Base-by-base conservation (phyloP, 768 basidiomycete genomes). In the Naganishia antarctica region DNA sequence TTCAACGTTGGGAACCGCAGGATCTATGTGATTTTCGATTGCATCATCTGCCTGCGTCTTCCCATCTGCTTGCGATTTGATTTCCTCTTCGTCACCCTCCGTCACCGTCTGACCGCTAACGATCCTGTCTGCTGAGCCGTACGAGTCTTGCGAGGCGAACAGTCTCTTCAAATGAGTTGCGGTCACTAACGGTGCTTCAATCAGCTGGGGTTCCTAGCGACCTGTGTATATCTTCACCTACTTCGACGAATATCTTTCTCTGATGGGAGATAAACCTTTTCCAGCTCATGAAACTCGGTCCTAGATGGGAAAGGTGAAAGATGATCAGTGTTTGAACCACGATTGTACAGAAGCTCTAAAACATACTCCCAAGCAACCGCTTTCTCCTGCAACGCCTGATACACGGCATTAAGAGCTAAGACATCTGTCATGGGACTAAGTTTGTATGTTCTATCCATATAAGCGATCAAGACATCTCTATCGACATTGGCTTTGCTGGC, bases 291-390 rank as follows among this genome's bases (percentile, higher is more conserved):
- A 69, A 94, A 91, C 73, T 97, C 91, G 66, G 84, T 84, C 45
- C 73, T 74, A n/a, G 6, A 21, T 41, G 28, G 11, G 32, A 25
- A 16, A 34, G 21, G n/a, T n/a, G n/a, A n/a, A 25, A 21, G 13
- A 23, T 32, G 18, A 18, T 60, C 12, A 57, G 21, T 37, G 18
- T 29, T 15, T 23, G 26, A 51, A 43, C 16, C 12, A n/a, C 16
- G 62, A 34, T 21, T 18, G 23, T 13, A 29, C 12, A 45, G 49
- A 16, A 21, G 5, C 6, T n/a, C 5, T 11, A 8, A 4, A 9
- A 71, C 73, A 69, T 57, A 71, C 76, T 99, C 92, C 90, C 93
- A 97, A n/a, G 88, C 89, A 16, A 94, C 90, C 49, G 94, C 90
- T 74, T 87, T 88, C 70, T 94, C 91, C 79, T 97, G 94, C 48